Conservation (phyloP, 495 filamentous ascomycete genomes). For the Patellaria atrata region DNA sequence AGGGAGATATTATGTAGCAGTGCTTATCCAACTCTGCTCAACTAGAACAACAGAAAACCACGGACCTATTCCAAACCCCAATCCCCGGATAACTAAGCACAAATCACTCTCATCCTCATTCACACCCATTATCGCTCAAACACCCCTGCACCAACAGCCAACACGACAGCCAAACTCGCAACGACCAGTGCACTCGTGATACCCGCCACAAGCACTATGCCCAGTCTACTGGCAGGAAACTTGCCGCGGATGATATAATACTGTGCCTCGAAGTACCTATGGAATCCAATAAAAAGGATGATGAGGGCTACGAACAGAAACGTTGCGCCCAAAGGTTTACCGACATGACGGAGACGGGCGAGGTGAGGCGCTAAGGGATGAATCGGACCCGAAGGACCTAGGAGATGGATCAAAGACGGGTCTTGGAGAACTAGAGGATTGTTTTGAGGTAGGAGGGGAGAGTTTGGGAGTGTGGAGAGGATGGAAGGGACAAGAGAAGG, state of each 20-base stretch:
- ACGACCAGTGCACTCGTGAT: constrained; percentile 34
- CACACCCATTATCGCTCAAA: constrained; percentile 24
- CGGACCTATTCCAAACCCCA: too few species aligned
- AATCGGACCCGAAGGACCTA: too few species aligned
- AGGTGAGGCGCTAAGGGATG: constrained; percentile 1
- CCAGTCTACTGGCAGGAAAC: constrained; percentile 83
- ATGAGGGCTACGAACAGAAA: constrained; percentile 82
- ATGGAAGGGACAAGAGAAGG: constrained; percentile 6
- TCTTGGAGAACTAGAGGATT: background rate
- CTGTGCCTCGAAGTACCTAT: constrained; percentile 53
- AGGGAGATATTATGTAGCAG: too few species aligned
- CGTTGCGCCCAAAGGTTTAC: constrained; percentile 85
- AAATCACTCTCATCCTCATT: too few species aligned
- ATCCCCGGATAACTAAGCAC: too few species aligned
- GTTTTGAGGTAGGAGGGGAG: too few species aligned
- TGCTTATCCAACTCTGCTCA: too few species aligned
- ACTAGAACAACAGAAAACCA: too few species aligned
- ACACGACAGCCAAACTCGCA: constrained; percentile 27
- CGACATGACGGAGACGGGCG: constrained; percentile 49
- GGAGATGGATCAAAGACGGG: too few species aligned
- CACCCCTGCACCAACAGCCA: constrained; percentile 24
- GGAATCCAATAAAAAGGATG: constrained; percentile 68
- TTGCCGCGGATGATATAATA: constrained; percentile 89
- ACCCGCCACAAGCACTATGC: constrained; percentile 61
- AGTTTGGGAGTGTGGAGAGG: constrained; percentile 5